Percentiles rank a stretch among this genome's conserved stretches.
These are phyloP conservation scores for Penicillium roqueforti DNA, from an alignment of 495 filamentous ascomycete species.

Conservation along the genomic window DNA sequence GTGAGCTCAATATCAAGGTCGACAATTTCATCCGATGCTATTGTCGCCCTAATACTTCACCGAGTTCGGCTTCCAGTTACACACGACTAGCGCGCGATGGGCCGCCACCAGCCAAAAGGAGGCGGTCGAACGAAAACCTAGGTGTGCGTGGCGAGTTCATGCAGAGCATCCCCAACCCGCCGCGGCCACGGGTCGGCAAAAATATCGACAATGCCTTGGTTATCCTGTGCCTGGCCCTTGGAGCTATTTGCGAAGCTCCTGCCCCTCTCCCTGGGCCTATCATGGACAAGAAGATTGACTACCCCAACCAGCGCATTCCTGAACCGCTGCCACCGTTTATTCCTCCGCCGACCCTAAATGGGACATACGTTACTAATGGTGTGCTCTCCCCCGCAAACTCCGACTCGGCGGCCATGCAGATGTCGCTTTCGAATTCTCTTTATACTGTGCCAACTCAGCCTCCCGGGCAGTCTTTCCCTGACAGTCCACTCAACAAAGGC, in stretches of 20 bases:
- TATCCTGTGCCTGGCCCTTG: slow-evolving; percentile 77
- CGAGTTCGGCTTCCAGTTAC: background rate
- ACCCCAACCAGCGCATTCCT: slow-evolving; percentile 28
- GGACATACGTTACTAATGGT: slow-evolving; percentile 11
- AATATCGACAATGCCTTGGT: slow-evolving; percentile 67
- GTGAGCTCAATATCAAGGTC: slow-evolving; percentile 44
- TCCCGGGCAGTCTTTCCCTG: slow-evolving; percentile 18
- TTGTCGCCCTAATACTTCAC: slow-evolving; percentile 24
- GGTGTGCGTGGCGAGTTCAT: slow-evolving; percentile 19
- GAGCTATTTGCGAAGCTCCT: slow-evolving; percentile 70
- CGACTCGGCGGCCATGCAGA: slow-evolving; percentile 19
- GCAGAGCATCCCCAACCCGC: slow-evolving; percentile 4
- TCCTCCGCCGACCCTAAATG: background rate
- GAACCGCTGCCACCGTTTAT: slow-evolving; percentile 12
- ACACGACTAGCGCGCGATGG: slow-evolving; percentile 14
- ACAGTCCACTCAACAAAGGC: slow-evolving; percentile 14
- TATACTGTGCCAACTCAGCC: slow-evolving; percentile 19
- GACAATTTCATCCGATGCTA: slow-evolving; percentile 48
- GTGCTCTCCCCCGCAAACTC: slow-evolving; percentile 29
- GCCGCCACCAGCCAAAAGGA: slow-evolving; percentile 39
- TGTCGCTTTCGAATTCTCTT: slow-evolving; percentile 16
- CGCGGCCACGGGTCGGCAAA: slow-evolving; percentile 27
- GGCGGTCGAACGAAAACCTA: slow-evolving; percentile 36
- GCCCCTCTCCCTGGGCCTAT: slow-evolving; percentile 55
- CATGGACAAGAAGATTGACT: slow-evolving; percentile 26